Base-by-base conservation (phyloP, 176 grass and related monocot genomes). In the Musa acuminata region DNA sequence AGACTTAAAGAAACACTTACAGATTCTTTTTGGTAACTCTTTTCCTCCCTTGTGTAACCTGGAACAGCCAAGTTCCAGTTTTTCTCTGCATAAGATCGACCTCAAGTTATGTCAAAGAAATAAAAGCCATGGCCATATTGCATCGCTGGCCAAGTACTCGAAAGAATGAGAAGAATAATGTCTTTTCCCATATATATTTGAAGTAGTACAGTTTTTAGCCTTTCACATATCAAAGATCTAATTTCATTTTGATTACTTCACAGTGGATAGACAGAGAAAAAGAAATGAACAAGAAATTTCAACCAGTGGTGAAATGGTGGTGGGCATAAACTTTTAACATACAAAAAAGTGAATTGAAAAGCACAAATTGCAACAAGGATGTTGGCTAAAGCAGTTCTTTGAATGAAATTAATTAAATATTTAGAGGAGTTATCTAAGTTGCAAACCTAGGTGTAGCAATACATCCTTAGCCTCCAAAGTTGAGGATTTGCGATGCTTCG, bases 401-500 rank as follows among this genome's bases (percentile, higher is more conserved):
- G 20, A 25, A 43, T 24, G 19, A 64, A 74, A 55, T 69, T 57
- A 53, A 55, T 0, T 26, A 22, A 25, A 67, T 23, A 6, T 35
- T 73, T 62, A n/a, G 26, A 66, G 57, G 11, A 48, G 13, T 49
- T 23, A 9, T 9, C 10, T 50, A 69, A 70, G 26, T 35, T 64
- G 82, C 81, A 72, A 67, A 99, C 96, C 88, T 86, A 99, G 75
- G 86, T 93, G 88, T 64, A 99, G 84, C 83, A 87, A 67, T 67
- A 99, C 79, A 76, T 99, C 96, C 77, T 99, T 99, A 4, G 86
- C 72, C 77, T 99, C 96, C 55, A 99, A 74, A 69, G 82, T 83
- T 23, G 90, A 91, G 19, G 96, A 99, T 79, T 95, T 91, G 63
- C 96, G 80, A 66, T 99, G 96, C 73, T 99, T 99, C 74, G 96